Conservation (phyloP, 129 eudicot genomes). For the Smallanthus sonchifolius region DNA sequence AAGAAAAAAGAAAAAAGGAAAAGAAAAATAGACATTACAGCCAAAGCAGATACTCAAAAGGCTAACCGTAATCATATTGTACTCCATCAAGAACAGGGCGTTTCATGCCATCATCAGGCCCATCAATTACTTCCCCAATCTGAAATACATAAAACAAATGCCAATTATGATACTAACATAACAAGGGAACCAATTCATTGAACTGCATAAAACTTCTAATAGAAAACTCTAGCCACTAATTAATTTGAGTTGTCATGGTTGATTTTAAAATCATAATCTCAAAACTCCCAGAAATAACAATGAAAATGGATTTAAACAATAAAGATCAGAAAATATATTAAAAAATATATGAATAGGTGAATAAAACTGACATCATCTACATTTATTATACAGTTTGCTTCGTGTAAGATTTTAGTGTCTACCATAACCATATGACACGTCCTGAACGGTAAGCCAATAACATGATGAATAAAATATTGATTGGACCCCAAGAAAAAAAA, state of each 20-base stretch:
- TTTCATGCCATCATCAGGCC: constrained; percentile 76
- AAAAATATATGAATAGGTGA: neutral
- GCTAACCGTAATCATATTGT: constrained; percentile 90
- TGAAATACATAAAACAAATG: constrained; percentile 20
- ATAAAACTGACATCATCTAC: neutral
- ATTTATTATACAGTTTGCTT: neutral
- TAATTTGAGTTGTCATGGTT: neutral
- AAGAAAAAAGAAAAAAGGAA: neutral
- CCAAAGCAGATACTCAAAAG: constrained; percentile 17
- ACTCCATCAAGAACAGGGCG: constrained; percentile 74
- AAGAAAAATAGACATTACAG: constrained; percentile 5
- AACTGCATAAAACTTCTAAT: neutral
- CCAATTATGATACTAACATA: constrained; percentile 9
- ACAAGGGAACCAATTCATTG: constrained; percentile 10
- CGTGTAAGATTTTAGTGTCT: neutral
- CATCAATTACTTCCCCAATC: constrained; percentile 99
- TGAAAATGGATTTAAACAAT: neutral
- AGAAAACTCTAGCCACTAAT: neutral
- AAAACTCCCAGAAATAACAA: neutral
- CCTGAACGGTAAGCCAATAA: neutral
- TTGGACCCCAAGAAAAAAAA: neutral
- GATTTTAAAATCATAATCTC: neutral
- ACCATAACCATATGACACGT: neutral
- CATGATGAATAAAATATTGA: neutral
- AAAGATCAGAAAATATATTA: neutral